Percentiles rank a stretch among this genome's conserved stretches.
These are phyloP conservation scores for Apostasia ramifera DNA, from an alignment of 106 monocot species.

Conservation along the genomic window DNA sequence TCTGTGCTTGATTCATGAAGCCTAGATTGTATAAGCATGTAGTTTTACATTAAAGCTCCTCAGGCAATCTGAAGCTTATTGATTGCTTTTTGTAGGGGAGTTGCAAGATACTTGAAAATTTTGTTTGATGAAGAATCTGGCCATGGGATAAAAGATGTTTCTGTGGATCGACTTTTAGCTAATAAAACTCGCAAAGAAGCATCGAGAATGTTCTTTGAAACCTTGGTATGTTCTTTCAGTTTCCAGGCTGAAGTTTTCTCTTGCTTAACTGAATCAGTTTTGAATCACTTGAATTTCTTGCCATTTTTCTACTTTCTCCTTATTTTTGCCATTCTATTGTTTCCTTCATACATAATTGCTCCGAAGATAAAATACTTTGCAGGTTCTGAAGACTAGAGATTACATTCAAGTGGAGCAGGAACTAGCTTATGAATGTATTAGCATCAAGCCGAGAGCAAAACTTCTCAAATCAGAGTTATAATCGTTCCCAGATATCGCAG, in stretches of 20 bases:
- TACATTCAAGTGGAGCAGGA: constrained; percentile 79
- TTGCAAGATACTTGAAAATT: constrained; percentile 70
- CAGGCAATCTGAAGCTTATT: neutral
- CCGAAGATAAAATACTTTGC: neutral
- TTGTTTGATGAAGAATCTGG: constrained; percentile 85
- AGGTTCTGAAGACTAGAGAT: constrained; percentile 93
- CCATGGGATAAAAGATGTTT: constrained; percentile 50
- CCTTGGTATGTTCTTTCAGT: constrained; percentile 55
- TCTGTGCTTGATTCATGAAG: too few relatives aligned
- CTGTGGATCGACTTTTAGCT: constrained; percentile 67
- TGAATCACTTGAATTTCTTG: too few relatives aligned
- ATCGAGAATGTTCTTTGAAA: constrained; percentile 99
- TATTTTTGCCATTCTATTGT: neutral
- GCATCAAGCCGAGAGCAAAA: constrained; percentile 62
- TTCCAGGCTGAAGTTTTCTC: neutral
- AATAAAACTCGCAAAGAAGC: constrained; percentile 99
- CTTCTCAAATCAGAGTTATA: constrained; percentile 83
- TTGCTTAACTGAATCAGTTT: neutral
- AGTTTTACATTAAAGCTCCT: neutral
- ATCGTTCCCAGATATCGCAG: neutral
- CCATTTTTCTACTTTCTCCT: neutral
- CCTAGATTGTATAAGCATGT: too few relatives aligned
- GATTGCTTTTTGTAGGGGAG: constrained; percentile 46
- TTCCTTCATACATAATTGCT: neutral
- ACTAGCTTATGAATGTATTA: constrained; percentile 56